Evolutionary conservation across 2,329 filamentous ascomycete genomes (phyloP).

Genomic region (Ophiocordyceps camponoti-saundersi): DNA sequence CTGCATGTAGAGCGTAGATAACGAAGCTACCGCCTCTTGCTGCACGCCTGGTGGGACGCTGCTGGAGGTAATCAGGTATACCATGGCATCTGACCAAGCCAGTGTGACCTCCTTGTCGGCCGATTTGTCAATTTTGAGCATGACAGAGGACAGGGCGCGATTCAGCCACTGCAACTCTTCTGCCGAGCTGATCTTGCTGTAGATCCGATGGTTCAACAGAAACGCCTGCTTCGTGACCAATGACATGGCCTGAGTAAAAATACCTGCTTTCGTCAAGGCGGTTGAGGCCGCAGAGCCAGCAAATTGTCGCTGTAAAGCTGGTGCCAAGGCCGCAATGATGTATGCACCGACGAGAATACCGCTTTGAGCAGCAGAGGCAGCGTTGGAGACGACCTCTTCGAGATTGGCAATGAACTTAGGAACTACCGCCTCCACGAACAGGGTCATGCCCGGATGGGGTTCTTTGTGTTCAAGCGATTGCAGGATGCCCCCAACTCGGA

Average conservation of each 20-base stretch:
- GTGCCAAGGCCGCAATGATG: constrained; percentile 49
- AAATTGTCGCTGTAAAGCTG: constrained; percentile 34
- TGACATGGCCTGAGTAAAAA: constrained; percentile 48
- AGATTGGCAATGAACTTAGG: constrained; percentile 50
- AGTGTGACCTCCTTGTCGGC: constrained; percentile 31
- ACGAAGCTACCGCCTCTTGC: constrained; percentile 39
- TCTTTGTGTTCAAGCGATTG: constrained; percentile 31
- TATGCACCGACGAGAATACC: constrained; percentile 70
- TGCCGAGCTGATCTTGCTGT: constrained; percentile 56
- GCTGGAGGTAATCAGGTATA: constrained; percentile 58
- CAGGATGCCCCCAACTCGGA: constrained; percentile 56
- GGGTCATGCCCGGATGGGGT: constrained; percentile 26
- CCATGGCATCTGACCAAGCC: constrained; percentile 70
- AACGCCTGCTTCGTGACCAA: constrained; percentile 74
- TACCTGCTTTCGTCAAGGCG: constrained; percentile 37
- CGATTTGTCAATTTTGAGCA: constrained; percentile 33
- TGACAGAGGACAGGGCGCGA: constrained; percentile 48
- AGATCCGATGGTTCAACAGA: constrained; percentile 68
- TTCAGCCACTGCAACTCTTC: constrained; percentile 69
- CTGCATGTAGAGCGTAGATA: constrained; percentile 49
- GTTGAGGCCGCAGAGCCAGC: constrained; percentile 30
- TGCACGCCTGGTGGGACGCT: constrained; percentile 44
- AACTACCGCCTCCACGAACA: constrained; percentile 35
- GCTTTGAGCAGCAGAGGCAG: constrained; percentile 61
- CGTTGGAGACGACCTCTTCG: constrained; percentile 63